phyloP scores from a whole-genome alignment of 2,329 filamentous ascomycete species.

The Cercospora sp. region DNA sequence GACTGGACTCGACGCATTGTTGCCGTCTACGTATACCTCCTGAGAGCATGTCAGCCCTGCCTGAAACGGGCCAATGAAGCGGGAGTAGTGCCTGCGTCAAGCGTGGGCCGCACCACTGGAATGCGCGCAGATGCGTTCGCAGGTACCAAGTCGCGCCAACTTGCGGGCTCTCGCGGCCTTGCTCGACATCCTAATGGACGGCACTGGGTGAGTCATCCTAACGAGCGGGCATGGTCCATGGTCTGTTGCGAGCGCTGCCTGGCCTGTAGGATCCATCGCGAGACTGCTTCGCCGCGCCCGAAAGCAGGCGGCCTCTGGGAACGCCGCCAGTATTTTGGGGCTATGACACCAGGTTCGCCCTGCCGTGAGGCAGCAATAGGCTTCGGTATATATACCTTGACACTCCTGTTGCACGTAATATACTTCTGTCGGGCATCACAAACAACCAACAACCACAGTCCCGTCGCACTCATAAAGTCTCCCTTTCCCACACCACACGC shows the following conservation, averaged over 20 bases:
- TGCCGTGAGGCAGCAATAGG: constrained; percentile 1
- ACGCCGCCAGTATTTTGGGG: constrained; percentile 7
- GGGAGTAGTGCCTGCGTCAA: constrained; percentile 10
- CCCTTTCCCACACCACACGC: background rate
- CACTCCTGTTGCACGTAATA: background rate
- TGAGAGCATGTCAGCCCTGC: constrained; percentile 8
- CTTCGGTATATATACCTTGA: constrained; percentile 1
- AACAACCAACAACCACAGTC: constrained; percentile 4
- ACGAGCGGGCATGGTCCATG: background rate
- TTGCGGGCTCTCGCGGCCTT: background rate
- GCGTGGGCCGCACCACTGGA: constrained; percentile 10
- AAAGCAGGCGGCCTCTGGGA: constrained; percentile 1
- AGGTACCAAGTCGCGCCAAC: constrained; percentile 3
- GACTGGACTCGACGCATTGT: constrained; percentile 4
- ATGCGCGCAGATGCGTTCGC: constrained; percentile 12
- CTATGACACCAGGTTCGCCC: constrained; percentile 5
- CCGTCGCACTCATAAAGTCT: background rate
- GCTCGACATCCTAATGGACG: constrained; percentile 3
- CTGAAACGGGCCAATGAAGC: constrained; percentile 14
- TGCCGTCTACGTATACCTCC: background rate
- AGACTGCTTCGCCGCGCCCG: constrained; percentile 3
- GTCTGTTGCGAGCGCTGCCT: background rate
- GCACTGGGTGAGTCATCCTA: background rate
- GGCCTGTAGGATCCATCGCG: background rate
- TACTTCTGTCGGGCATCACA: background rate